phyloP scores from a whole-genome alignment of 345 rosid genomes.

The Cardiospermum halicacabum region DNA sequence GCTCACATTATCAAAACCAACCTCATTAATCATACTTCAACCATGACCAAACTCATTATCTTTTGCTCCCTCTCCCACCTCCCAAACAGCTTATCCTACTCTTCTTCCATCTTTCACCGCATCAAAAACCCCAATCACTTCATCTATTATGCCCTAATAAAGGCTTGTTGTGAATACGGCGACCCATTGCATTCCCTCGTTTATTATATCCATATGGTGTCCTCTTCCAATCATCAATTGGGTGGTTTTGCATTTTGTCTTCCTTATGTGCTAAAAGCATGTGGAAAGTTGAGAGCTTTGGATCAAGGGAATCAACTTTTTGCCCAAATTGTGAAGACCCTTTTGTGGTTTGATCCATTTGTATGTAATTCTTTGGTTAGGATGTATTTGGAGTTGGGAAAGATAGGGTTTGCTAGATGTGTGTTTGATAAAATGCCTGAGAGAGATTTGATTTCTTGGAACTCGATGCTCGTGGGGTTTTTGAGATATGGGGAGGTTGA shows the following conservation, averaged over 20 bases:
- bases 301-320: constrained; percentile 9
- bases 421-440: constrained; percentile 15
- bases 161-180: constrained; percentile 1
- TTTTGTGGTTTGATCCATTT: constrained; percentile 3
- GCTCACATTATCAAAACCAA: constrained; percentile 10
- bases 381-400: constrained; percentile 5
- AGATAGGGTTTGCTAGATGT: not conserved
- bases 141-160: constrained; percentile 3
- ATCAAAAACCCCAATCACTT: constrained; percentile 6
- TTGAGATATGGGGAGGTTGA: constrained; percentile 8
- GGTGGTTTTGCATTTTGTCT: not conserved
- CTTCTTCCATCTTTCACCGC: not conserved
- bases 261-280: constrained; percentile 12
- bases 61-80: constrained; percentile 7
- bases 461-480: not conserved
- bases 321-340: constrained; percentile 4
- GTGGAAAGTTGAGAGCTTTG: constrained; percentile 6
- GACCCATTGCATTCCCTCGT: not conserved
- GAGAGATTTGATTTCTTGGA: constrained; percentile 7
- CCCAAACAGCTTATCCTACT: constrained; percentile 5
- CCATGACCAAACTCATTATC: constrained; percentile 9
- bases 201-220: constrained; percentile 7
- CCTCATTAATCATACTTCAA: not conserved
- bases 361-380: constrained; percentile 8
- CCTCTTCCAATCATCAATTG: constrained; percentile 1